Conservation (phyloP, 805 yeast species). For the Hanseniaspora guilliermondii region DNA sequence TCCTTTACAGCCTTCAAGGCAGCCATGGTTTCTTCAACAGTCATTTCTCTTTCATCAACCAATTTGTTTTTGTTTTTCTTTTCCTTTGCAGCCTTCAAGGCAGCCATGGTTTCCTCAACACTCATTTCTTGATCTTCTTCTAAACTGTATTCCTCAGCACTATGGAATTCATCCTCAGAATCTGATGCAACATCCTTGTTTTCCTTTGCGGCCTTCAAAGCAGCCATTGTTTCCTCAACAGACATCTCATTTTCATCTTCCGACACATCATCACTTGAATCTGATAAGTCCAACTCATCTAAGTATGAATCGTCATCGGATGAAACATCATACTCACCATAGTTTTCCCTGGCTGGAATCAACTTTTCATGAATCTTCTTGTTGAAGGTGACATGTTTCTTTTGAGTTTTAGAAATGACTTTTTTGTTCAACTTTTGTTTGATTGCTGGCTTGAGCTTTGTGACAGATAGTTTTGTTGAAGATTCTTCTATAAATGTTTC, state of each 20-base stretch:
- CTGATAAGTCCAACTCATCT: neutral
- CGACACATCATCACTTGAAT: neutral
- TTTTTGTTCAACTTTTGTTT: neutral
- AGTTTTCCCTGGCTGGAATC: slow-evolving; percentile 10
- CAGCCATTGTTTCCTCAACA: slow-evolving; percentile 29
- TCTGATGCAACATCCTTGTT: slow-evolving; percentile 17
- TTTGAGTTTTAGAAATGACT: slow-evolving; percentile 2
- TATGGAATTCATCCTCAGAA: slow-evolving; percentile 9
- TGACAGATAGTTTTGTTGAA: neutral
- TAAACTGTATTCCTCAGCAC: neutral
- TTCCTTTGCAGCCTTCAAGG: slow-evolving; percentile 16
- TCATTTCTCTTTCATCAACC: slow-evolving; percentile 25
- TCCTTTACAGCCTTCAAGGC: slow-evolving; percentile 34
- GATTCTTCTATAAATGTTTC: slow-evolving; percentile 5
- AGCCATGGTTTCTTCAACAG: slow-evolving; percentile 35
- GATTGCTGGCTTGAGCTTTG: slow-evolving; percentile 3
- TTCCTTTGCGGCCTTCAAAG: slow-evolving; percentile 24
- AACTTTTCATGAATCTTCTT: neutral
- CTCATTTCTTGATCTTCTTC: neutral
- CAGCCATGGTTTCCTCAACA: slow-evolving; percentile 18
- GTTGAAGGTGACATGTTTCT: slow-evolving; percentile 8
- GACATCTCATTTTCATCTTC: slow-evolving; percentile 21
- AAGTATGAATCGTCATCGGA: slow-evolving; percentile 12
- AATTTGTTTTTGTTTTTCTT: too few relatives aligned
- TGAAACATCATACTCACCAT: slow-evolving; percentile 4